A percentile compares a stretch with the other conserved stretches of the same genome.
phyloP scores from a whole-genome alignment of 1,139 yeast species.

The Lodderomyces jiufengensis region DNA sequence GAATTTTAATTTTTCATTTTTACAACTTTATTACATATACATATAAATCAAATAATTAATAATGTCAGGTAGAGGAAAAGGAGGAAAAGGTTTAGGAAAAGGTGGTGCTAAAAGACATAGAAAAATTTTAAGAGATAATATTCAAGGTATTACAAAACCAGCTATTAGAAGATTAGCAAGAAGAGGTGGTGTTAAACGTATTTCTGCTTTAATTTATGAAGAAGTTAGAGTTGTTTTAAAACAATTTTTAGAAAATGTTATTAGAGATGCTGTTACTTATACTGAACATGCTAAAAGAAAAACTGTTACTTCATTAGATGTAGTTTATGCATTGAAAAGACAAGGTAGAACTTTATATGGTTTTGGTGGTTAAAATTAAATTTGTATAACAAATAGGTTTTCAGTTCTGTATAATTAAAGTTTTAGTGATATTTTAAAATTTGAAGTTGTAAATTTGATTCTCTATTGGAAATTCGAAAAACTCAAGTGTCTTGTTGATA shows the following conservation, averaged over 20 bases:
- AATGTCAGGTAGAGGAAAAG: conserved; percentile 99
- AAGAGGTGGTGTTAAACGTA: conserved; percentile 99
- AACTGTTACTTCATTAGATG: conserved; percentile 98
- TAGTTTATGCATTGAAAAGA: conserved; percentile 99
- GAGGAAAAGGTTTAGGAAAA: conserved; percentile 98
- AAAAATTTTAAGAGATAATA: conserved; percentile 98
- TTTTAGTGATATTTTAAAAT: too few relatives aligned
- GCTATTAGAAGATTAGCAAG: conserved; percentile 99
- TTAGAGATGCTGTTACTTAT: conserved; percentile 98
- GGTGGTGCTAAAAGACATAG: conserved; percentile 99
- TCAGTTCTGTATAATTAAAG: too few relatives aligned
- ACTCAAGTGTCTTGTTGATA: too few relatives aligned
- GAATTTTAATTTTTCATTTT: conserved; percentile 7
- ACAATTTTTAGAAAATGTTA: conserved; percentile 93
- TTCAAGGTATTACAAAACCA: conserved; percentile 99
- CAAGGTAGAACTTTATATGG: conserved; percentile 99
- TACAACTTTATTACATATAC: background rate
- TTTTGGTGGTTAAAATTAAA: conserved; percentile 95
- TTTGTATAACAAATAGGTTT: too few relatives aligned
- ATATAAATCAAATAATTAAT: conserved; percentile 22
- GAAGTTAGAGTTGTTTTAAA: conserved; percentile 97
- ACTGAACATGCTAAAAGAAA: conserved; percentile 99
- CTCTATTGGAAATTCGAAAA: too few relatives aligned
- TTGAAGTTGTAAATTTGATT: too few relatives aligned
- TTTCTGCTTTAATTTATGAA: conserved; percentile 97